Percentiles rank a stretch among this genome's conserved stretches.
Conservation (phyloP, 306 rosid species). For the Quercus bicolor region DNA sequence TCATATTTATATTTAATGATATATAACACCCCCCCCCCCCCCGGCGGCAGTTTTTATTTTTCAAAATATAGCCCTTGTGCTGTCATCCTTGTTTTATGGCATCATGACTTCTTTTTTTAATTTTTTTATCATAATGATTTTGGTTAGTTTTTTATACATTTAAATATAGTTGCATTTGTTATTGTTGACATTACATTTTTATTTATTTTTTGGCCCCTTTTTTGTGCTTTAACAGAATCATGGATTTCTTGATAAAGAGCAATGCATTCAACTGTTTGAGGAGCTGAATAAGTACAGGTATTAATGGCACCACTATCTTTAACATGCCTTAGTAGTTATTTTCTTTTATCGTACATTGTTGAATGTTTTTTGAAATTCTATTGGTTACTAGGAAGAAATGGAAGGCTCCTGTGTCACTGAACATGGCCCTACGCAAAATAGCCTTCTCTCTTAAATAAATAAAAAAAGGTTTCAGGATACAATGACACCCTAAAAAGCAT, state of each 20-base stretch:
- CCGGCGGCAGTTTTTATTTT: not conserved
- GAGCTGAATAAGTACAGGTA: slow-evolving; percentile 91
- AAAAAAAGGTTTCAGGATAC: not conserved
- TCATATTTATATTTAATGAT: not conserved
- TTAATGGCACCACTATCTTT: slow-evolving; percentile 5
- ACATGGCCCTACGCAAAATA: not conserved
- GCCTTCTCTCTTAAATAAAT: not conserved
- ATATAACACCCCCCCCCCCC: not conserved
- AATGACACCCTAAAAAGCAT: not conserved
- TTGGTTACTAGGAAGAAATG: slow-evolving; percentile 2
- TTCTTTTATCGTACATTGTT: slow-evolving; percentile 5
- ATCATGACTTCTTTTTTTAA: not conserved
- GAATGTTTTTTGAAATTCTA: not conserved
- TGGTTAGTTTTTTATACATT: slow-evolving; percentile 13
- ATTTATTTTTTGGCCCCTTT: slow-evolving; percentile 17
- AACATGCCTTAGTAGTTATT: slow-evolving; percentile 21
- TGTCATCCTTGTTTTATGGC: not conserved
- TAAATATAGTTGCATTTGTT: slow-evolving; percentile 9
- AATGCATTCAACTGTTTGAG: slow-evolving; percentile 77
- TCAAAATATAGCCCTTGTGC: not conserved
- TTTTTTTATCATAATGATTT: not conserved
- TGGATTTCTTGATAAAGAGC: slow-evolving; percentile 59
- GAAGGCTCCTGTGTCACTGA: not conserved
- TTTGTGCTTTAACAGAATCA: slow-evolving; percentile 47
- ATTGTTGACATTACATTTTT: slow-evolving; percentile 10